A percentile compares a stretch with the other conserved stretches of the same genome.
Conservation (phyloP, 768 basidiomycete species). For the Tubosaeta sp. region DNA sequence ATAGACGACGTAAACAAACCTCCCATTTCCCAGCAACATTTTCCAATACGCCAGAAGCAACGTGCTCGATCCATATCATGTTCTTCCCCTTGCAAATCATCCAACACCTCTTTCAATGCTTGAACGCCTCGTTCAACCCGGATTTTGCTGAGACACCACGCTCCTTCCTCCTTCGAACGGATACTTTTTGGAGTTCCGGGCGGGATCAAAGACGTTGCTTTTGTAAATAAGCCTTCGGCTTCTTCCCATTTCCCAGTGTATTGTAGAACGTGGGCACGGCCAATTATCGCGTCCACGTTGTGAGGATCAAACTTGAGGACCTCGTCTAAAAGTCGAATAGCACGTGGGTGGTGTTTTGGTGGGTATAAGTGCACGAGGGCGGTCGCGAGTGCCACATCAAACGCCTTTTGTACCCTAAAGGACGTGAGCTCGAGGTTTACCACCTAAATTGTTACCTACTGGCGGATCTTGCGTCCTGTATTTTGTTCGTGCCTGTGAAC, state of each 20-base stretch:
- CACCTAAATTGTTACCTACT: slow-evolving; percentile 32
- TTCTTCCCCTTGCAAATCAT: slow-evolving; percentile 40
- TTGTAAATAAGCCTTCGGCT: slow-evolving; percentile 58
- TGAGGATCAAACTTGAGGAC: slow-evolving; percentile 60
- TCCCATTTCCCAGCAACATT: slow-evolving; percentile 65
- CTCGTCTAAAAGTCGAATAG: slow-evolving; percentile 67
- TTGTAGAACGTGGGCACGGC: slow-evolving; percentile 70
- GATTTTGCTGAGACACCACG: slow-evolving; percentile 68
- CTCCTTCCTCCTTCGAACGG: slow-evolving; percentile 74
- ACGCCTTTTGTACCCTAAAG: slow-evolving; percentile 57
- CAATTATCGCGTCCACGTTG: slow-evolving; percentile 66
- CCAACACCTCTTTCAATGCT: slow-evolving; percentile 46
- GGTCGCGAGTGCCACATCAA: slow-evolving; percentile 69
- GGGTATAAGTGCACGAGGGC: slow-evolving; percentile 82
- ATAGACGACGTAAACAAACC: slow-evolving; percentile 41
- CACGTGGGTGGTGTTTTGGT: slow-evolving; percentile 84
- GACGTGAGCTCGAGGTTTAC: background rate
- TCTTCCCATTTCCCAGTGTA: slow-evolving; percentile 61
- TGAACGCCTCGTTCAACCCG: slow-evolving; percentile 48
- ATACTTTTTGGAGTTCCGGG: slow-evolving; percentile 45
- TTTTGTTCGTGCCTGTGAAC: slow-evolving; percentile 52
- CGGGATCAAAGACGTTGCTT: slow-evolving; percentile 46
- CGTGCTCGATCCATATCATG: slow-evolving; percentile 62
- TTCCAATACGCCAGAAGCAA: slow-evolving; percentile 83
- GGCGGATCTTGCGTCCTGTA: slow-evolving; percentile 49